phyloP scores from a whole-genome alignment of 2,329 filamentous ascomycete genomes.

The Thielaviopsis ethacetica region DNA sequence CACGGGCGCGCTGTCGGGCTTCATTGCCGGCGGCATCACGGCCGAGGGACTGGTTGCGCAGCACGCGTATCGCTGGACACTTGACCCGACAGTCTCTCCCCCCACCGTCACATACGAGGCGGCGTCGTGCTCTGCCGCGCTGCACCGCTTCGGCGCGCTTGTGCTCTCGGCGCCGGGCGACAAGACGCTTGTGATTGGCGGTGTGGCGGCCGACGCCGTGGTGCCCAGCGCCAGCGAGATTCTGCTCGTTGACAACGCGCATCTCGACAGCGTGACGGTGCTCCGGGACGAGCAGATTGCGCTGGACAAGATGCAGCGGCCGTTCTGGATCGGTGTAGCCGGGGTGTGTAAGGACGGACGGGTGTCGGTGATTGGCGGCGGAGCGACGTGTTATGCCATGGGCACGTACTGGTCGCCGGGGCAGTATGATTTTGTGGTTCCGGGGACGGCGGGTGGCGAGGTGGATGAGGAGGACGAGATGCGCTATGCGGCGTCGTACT shows the following conservation, averaged over 20 bases:
- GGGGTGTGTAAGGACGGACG: conserved; percentile 26
- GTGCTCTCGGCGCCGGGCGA: conserved; percentile 18
- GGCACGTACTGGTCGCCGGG: conserved; percentile 68
- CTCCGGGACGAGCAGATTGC: conserved; percentile 3
- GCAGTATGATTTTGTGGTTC: conserved; percentile 26
- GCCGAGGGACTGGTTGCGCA: conserved; percentile 44
- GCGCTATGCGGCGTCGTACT: not conserved
- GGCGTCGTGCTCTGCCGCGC: not conserved
- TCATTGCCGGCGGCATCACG: conserved; percentile 58
- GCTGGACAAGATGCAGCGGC: conserved; percentile 19
- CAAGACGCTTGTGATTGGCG: conserved; percentile 16
- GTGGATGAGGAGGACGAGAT: not conserved
- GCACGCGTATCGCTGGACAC: conserved; percentile 48
- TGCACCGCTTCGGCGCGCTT: conserved; percentile 4
- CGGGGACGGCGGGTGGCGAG: not conserved
- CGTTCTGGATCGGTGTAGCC: conserved; percentile 57
- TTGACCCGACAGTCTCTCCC: conserved; percentile 16
- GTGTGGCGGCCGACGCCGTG: not conserved
- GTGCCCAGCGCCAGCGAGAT: conserved; percentile 6
- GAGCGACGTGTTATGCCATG: conserved; percentile 81
- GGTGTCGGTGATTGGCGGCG: conserved; percentile 57
- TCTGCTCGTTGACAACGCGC: not conserved
- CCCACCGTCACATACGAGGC: not conserved
- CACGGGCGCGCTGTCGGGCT: conserved; percentile 26
- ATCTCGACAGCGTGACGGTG: not conserved